These are phyloP conservation scores for Liriodendron chinense DNA, from an alignment of 164 flowering plant species.

Conservation along the genomic window DNA sequence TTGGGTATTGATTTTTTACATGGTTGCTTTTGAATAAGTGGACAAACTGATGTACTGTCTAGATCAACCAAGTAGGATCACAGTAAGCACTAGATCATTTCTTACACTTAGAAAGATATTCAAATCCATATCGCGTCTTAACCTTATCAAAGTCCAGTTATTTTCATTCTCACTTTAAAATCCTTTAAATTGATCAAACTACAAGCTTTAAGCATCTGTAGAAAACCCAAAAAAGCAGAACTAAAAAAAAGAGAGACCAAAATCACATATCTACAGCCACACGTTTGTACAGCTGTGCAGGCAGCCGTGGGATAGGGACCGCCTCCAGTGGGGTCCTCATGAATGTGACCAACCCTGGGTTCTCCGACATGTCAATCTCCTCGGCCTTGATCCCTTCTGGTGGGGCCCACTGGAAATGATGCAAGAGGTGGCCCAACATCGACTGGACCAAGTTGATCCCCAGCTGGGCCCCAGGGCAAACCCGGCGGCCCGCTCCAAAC, in stretches of 20 bases:
- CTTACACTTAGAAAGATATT: too few relatives aligned
- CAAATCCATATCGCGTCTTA: too few relatives aligned
- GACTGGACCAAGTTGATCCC: conserved; percentile 32
- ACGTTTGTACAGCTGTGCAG: conserved; percentile 29
- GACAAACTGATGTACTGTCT: too few relatives aligned
- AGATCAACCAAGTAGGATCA: too few relatives aligned
- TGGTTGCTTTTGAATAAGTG: too few relatives aligned
- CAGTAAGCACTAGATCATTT: too few relatives aligned
- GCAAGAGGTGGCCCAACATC: conserved; percentile 30
- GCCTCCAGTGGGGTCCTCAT: conserved; percentile 30
- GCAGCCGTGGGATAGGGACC: conserved; percentile 26
- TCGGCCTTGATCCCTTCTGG: conserved; percentile 17
- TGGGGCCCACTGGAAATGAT: conserved; percentile 32
- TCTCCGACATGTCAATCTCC: conserved; percentile 30
- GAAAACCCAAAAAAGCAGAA: not conserved
- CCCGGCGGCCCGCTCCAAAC: conserved; percentile 32
- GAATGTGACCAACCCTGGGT: conserved; percentile 30
- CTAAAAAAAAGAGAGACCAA: not conserved
- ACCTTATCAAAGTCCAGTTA: not conserved
- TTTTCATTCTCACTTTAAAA: not conserved
- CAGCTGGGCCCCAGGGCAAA: conserved; percentile 26
- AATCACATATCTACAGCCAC: conserved; percentile 19
- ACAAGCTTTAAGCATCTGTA: not conserved
- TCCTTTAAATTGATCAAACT: not conserved
- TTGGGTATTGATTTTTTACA: too few relatives aligned